Conservation (phyloP, 1,284 basidiomycete genomes). For the Exobasidium cylindrosporum region DNA sequence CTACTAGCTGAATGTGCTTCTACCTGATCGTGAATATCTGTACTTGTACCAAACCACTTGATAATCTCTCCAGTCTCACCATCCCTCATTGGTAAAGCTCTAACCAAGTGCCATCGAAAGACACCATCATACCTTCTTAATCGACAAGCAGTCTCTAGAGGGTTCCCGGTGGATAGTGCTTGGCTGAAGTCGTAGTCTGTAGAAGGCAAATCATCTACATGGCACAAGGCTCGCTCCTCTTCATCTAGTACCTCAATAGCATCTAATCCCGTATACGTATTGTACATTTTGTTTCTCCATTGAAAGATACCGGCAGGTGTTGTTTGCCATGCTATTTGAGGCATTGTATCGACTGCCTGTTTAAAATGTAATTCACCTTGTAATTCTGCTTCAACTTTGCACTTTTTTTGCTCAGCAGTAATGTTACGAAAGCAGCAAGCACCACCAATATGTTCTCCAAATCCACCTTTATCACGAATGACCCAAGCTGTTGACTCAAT, state of each 20-base stretch:
- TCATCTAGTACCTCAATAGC: slow-evolving; percentile 38
- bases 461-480: slow-evolving; percentile 35
- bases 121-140: slow-evolving; percentile 42
- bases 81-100: slow-evolving; percentile 46
- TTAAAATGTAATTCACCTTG: slow-evolving; percentile 43
- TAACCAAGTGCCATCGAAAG: slow-evolving; percentile 51
- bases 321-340: slow-evolving; percentile 54
- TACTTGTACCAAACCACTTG: slow-evolving; percentile 54
- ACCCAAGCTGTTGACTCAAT: slow-evolving; percentile 36
- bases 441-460: slow-evolving; percentile 44
- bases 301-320: slow-evolving; percentile 45
- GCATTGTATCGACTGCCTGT: slow-evolving; percentile 43
- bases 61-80: slow-evolving; percentile 32
- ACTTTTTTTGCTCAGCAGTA: slow-evolving; percentile 23
- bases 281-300: slow-evolving; percentile 30
- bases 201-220: slow-evolving; percentile 48
- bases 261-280: slow-evolving; percentile 51
- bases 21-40: slow-evolving; percentile 46
- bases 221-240: slow-evolving; percentile 53
- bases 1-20: slow-evolving; percentile 43
- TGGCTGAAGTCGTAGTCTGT: slow-evolving; percentile 53
- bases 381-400: slow-evolving; percentile 28
- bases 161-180: slow-evolving; percentile 54
- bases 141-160: slow-evolving; percentile 53
- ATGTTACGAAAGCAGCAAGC: slow-evolving; percentile 35